phyloP scores from a whole-genome alignment of 306 rosid species.

The Acmispon strigosus region DNA sequence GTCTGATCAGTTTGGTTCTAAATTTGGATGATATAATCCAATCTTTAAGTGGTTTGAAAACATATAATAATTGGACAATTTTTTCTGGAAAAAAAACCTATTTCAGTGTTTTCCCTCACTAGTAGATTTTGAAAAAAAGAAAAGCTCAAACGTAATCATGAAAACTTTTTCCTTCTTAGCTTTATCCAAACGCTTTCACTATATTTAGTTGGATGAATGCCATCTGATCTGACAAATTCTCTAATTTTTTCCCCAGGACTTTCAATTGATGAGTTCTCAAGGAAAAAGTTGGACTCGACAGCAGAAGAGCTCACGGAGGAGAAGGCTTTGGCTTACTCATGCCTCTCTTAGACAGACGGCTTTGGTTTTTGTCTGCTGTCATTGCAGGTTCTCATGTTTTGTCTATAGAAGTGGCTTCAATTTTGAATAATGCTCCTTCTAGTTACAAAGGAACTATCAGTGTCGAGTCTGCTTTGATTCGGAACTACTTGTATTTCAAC shows the following conservation, averaged over 20 bases:
- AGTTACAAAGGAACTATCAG: slow-evolving; percentile 29
- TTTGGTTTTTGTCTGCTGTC: neutral
- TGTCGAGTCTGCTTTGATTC: slow-evolving; percentile 27
- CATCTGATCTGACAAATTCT: neutral
- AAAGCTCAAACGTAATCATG: too few relatives aligned
- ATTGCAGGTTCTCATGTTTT: neutral
- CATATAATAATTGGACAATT: too few relatives aligned
- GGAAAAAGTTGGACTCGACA: slow-evolving; percentile 86
- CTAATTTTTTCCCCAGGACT: slow-evolving; percentile 46
- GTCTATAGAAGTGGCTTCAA: slow-evolving; percentile 24
- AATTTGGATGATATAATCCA: too few relatives aligned
- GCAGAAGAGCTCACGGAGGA: slow-evolving; percentile 84
- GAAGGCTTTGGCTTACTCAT: slow-evolving; percentile 86
- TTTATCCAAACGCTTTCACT: too few relatives aligned
- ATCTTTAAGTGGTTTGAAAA: too few relatives aligned
- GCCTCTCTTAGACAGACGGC: slow-evolving; percentile 64
- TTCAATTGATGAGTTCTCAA: slow-evolving; percentile 70
- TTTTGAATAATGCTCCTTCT: slow-evolving; percentile 68
- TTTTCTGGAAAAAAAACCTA: too few relatives aligned
- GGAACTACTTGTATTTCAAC: slow-evolving; percentile 24
- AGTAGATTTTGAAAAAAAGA: too few relatives aligned
- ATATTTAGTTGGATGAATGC: neutral
- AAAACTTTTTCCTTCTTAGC: too few relatives aligned
- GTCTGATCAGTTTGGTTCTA: too few relatives aligned
- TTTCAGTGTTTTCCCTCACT: too few relatives aligned